phyloP scores from a whole-genome alignment of 192 early-diverging fungal genomes.

The Chytriomyces sp. region DNA sequence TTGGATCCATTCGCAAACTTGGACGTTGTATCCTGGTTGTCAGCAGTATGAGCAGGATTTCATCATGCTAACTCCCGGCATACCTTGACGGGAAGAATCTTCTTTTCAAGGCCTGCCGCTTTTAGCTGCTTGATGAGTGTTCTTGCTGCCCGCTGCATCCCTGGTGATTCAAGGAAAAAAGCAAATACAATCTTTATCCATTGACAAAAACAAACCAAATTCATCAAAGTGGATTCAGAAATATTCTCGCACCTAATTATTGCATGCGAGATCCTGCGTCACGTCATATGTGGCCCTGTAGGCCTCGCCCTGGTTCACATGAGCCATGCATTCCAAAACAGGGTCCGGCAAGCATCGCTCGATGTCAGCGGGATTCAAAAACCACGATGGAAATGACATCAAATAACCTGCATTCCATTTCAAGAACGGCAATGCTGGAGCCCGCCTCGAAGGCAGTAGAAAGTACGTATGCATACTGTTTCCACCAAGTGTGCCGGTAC shows the following conservation, averaged over 20 bases:
- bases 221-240: background rate
- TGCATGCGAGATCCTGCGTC: background rate
- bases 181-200: too few relatives aligned
- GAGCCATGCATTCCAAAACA: background rate
- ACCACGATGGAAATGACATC: background rate
- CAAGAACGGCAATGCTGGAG: too few relatives aligned
- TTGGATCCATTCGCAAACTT: conserved; percentile 27
- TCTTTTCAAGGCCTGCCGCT: conserved; percentile 41
- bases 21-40: conserved; percentile 35
- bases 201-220: too few relatives aligned
- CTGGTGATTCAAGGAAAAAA: background rate
- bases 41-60: background rate
- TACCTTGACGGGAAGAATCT: conserved; percentile 43
- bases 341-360: background rate
- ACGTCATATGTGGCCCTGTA: background rate
- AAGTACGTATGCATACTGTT: too few relatives aligned
- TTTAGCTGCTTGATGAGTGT: conserved; percentile 39
- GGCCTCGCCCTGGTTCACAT: background rate
- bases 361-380: background rate
- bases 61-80: background rate
- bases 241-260: background rate
- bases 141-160: conserved; percentile 11
- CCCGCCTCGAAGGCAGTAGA: too few relatives aligned
- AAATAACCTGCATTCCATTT: too few relatives aligned
- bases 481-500: too few relatives aligned